Evolutionary conservation across 1,284 basidiomycete species (phyloP), one percentile per base, ranked within the genome.

Genomic region (Rhodotorula sp.): DNA sequence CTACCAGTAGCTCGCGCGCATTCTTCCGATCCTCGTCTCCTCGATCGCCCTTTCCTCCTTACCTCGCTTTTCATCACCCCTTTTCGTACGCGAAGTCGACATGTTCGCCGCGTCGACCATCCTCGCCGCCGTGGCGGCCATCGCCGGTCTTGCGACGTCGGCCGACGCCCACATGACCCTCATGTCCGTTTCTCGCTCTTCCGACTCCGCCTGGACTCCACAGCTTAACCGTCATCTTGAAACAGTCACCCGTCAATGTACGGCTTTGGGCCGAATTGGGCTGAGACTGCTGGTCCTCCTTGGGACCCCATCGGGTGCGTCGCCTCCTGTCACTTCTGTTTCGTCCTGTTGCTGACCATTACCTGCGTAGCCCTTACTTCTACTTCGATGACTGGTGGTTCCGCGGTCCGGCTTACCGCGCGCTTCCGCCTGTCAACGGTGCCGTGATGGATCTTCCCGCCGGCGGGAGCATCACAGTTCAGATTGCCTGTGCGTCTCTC

Each of bases 371-470:
- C 17, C 56, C 16, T 0, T 41, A n/a, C 46, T 19, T 52, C 27
- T 21, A 41, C 25, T 55, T 21, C n/a, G 61, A 63, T 27, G 53
- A 63, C 42, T 34, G 53, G 61, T 66, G 66, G 69, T 66, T 65
- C 57, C 66, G 74, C 7, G 74, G 74, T 19, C 74, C 72, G 9
- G 60, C 14, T 7, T 66, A 52, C 25, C 67, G 73, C 14, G 49
- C 61, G 3, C 53, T 68, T 3, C 57, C 69, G n/a, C 70, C 75
- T 1, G 42, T 50, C n/a, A 34, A 42, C 41, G 61, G 64, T 9
- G 70, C 57, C 23, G 64, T 72, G 2, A 67, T 67, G 21, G 34
- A 64, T 17, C 64, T 76, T 2, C 73, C 71, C 8, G 75, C 75
- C 4, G 75, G 75, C 19, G 71, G 71, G 0, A 59, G 57, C 12